Conservation (phyloP, 495 filamentous ascomycete genomes). For the Niebla homalea region DNA sequence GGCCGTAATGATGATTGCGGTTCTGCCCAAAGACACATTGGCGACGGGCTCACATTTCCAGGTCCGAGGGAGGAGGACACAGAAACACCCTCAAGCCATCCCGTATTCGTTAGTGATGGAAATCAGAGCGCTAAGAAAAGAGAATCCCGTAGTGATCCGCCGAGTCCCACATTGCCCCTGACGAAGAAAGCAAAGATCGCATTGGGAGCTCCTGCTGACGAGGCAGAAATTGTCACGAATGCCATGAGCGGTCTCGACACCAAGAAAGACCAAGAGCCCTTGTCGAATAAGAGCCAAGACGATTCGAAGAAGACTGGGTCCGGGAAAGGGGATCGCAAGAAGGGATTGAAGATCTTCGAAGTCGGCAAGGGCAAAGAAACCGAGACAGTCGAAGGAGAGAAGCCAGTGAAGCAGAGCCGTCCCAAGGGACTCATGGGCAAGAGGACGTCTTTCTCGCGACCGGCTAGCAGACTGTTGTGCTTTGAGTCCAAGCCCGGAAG, state of each 20-base stretch:
- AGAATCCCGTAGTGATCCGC: constrained; percentile 6
- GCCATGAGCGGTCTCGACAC: constrained; percentile 9
- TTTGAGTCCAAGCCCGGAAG: neutral
- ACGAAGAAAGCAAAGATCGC: constrained; percentile 10
- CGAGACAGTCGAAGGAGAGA: neutral
- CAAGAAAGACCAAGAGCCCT: neutral
- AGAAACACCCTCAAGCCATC: neutral
- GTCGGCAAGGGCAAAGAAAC: constrained; percentile 9
- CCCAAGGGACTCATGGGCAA: constrained; percentile 7
- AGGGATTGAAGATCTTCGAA: constrained; percentile 10
- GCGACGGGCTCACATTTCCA: constrained; percentile 5
- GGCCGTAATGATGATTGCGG: constrained; percentile 3
- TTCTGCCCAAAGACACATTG: constrained; percentile 4
- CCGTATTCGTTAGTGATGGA: neutral
- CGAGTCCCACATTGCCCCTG: neutral
- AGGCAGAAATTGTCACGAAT: neutral
- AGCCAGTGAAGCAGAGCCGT: constrained; percentile 5
- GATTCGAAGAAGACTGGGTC: neutral
- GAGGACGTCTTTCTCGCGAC: constrained; percentile 3
- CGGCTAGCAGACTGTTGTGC: constrained; percentile 4
- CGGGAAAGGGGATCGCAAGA: constrained; percentile 1
- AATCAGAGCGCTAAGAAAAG: constrained; percentile 13
- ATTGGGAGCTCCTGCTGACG: neutral
- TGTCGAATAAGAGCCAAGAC: neutral
- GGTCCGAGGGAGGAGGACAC: constrained; percentile 4